Conservation (phyloP, 345 rosid genomes). For the Durio zibethinus region DNA sequence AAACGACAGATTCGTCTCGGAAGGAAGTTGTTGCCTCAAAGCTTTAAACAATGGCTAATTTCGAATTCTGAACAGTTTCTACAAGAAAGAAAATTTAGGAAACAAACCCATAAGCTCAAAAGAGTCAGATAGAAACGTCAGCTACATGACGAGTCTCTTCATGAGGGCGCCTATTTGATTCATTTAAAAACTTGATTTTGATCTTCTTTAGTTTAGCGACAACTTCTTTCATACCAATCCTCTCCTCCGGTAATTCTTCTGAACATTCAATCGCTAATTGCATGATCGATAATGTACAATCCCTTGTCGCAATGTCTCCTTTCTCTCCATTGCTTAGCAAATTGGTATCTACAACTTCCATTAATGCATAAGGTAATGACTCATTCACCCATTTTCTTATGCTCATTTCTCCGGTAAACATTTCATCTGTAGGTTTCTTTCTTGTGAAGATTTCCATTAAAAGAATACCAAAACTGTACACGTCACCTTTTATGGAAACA, state of each 20-base stretch:
- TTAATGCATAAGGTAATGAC: not conserved
- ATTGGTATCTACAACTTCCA: not conserved
- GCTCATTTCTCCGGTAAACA: not conserved
- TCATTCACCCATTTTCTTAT: constrained; percentile 4
- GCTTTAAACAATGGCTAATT: no score
- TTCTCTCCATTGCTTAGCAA: not conserved
- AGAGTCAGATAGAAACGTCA: not conserved
- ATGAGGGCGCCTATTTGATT: not conserved
- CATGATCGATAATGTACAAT: constrained; percentile 1
- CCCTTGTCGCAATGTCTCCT: not conserved
- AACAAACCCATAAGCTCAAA: not conserved
- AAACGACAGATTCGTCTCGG: no score
- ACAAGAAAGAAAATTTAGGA: no score
- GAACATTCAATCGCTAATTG: constrained; percentile 11
- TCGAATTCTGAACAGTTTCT: no score
- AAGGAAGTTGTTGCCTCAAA: no score
- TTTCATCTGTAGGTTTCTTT: constrained; percentile 17
- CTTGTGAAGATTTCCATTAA: constrained; percentile 3
- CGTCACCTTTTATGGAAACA: constrained; percentile 9
- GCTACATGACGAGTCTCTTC: not conserved
- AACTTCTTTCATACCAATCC: constrained; percentile 12
- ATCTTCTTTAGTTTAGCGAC: not conserved
- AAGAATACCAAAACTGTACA: constrained; percentile 8
- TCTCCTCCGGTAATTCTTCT: not conserved
- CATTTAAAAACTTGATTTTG: not conserved